Base-by-base conservation (phyloP, 1,284 basidiomycete genomes). In the Cryptococcus sp. region DNA sequence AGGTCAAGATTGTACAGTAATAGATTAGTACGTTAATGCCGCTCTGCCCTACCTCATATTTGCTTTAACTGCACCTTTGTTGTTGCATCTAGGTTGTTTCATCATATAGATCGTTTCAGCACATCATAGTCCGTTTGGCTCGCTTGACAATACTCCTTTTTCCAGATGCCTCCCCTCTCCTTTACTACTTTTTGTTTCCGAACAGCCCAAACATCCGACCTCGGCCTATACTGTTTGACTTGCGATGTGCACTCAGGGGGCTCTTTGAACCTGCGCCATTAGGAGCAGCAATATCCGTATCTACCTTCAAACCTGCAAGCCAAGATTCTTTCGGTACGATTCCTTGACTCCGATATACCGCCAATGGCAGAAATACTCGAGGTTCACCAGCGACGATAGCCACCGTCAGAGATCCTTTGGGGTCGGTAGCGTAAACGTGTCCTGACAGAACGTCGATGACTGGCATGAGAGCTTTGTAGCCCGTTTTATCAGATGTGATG, bases 371-470 rank as follows among this genome's bases (percentile, higher is more conserved):
- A 49, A 71, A 67, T 0, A 72, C 69, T 23, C 70, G 60, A 3
- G 72, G 70, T 54, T 71, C 62, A 9, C 72, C 72, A 9, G 47
- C 25, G 2, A 71, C 48, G 2, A 73, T 54, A 0, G 70, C 53
- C 1, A 74, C 60, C 0, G 64, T 63, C 24, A 74, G 53, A 9
- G 66, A 78, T 5, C 82, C 83, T 18, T 73, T 66, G 3, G 67
- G 70, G 52, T 78, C 78, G 0, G 81, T 80, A 7, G 60, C 65
- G 48, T 80, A 69, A 41, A 69, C 71, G 24, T 72, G 76, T 63
- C 85, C 86, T 2, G 80, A 79, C 23, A 87, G 66, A 18, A 84
- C 78, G 58, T 87, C 84, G 23, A 87, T 78, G 9, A 87, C 73
- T n/a, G 64, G 72, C 60, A 82, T 77, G 40, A 77, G 74, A 0